These are phyloP conservation scores for Didymellaceae sp. DNA, from an alignment of 2,329 filamentous ascomycete genomes.

Conservation along the genomic window DNA sequence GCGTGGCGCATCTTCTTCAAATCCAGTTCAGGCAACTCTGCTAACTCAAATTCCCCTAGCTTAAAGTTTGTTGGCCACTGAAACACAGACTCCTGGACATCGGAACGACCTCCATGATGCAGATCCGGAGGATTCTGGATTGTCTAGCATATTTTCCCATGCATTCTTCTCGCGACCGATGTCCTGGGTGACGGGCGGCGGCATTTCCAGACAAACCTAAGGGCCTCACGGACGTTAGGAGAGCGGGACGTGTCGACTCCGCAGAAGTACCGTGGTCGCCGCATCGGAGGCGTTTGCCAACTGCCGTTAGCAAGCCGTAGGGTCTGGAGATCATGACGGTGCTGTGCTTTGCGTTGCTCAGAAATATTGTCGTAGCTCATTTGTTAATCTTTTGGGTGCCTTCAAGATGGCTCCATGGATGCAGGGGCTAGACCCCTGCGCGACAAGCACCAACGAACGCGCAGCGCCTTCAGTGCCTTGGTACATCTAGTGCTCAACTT, in stretches of 20 bases:
- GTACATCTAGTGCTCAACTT: no score
- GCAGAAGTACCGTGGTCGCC: background rate
- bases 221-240: background rate
- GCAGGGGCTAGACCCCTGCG: background rate
- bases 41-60: constrained; percentile 6
- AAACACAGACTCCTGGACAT: background rate
- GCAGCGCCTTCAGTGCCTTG: no score
- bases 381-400: background rate
- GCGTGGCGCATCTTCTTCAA: background rate
- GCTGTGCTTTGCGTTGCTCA: background rate
- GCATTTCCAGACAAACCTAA: background rate
- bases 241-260: background rate
- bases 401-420: constrained; percentile 5
- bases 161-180: background rate
- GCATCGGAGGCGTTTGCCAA: background rate
- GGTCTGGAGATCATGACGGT: background rate
- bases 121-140: background rate
- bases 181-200: background rate
- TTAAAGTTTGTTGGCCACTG: constrained; percentile 7
- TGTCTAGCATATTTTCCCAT: background rate
- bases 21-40: background rate
- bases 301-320: background rate
- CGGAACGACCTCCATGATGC: constrained; percentile 1
- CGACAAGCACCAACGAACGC: background rate
- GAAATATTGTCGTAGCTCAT: no score